Evolutionary conservation across 2,329 filamentous ascomycete genomes (phyloP).

Genomic region (Penicillium sp.): DNA sequence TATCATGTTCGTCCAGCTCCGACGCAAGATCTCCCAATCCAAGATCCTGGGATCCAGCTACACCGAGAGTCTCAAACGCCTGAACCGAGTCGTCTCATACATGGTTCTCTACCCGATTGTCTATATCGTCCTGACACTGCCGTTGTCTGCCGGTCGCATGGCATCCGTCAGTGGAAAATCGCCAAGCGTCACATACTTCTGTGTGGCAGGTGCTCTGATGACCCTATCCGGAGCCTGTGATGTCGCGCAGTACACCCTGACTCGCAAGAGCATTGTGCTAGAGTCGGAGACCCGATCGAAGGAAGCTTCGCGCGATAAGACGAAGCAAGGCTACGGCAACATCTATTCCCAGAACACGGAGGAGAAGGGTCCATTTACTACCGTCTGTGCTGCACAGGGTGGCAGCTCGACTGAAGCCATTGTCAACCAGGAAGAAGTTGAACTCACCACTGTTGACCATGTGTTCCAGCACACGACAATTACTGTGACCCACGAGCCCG

Average conservation of each 20-base stretch:
- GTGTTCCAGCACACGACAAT: slow-evolving; percentile 17
- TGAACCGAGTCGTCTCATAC: slow-evolving; percentile 35
- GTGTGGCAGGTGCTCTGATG: slow-evolving; percentile 53
- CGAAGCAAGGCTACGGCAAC: slow-evolving; percentile 1
- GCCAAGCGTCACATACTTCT: slow-evolving; percentile 41
- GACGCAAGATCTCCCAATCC: slow-evolving; percentile 36
- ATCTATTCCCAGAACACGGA: slow-evolving; percentile 3
- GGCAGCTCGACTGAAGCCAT: slow-evolving; percentile 13
- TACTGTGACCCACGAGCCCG: slow-evolving; percentile 14
- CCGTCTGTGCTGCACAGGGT: slow-evolving; percentile 8
- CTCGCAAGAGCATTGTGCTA: slow-evolving; percentile 13
- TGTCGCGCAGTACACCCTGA: slow-evolving; percentile 53
- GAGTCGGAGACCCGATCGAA: slow-evolving; percentile 15
- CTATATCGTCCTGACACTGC: slow-evolving; percentile 62
- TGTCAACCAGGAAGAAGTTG: slow-evolving; percentile 3
- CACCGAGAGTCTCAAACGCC: slow-evolving; percentile 28
- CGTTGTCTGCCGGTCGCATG: slow-evolving; percentile 50
- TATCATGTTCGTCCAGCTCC: slow-evolving; percentile 46
- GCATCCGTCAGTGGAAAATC: slow-evolving; percentile 28
- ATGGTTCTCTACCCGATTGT: slow-evolving; percentile 42
- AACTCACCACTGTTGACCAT: slow-evolving; percentile 8
- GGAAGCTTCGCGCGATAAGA: slow-evolving; percentile 9
- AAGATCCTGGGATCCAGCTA: slow-evolving; percentile 24
- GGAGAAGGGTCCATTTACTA: slow-evolving; percentile 10
- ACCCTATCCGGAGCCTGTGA: slow-evolving; percentile 58